Evolutionary conservation across 2,329 filamentous ascomycete genomes (phyloP).

Genomic region (Aspergillus carbonarius): DNA sequence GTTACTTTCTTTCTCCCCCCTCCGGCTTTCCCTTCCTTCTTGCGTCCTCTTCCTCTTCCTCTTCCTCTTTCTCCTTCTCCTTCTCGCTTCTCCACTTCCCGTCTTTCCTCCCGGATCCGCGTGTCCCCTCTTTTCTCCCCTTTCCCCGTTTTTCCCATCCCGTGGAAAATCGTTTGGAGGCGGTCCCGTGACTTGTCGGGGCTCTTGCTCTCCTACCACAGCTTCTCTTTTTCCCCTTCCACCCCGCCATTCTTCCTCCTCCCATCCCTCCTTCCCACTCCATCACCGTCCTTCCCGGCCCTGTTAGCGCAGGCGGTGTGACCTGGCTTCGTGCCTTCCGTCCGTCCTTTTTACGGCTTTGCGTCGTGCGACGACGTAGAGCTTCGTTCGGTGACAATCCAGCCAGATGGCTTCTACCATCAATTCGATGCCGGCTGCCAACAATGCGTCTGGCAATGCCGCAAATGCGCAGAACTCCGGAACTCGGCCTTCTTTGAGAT

Average conservation of each 20-base stretch:
- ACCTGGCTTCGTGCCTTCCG: slow-evolving; percentile 35
- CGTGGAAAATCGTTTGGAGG: background rate
- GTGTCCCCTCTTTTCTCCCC: slow-evolving; percentile 5
- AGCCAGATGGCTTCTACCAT: slow-evolving; percentile 44
- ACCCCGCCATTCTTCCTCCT: slow-evolving; percentile 7
- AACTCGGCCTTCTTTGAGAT: slow-evolving; percentile 50
- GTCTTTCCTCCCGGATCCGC: slow-evolving; percentile 11
- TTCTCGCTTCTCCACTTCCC: slow-evolving; percentile 3
- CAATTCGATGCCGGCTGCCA: slow-evolving; percentile 38
- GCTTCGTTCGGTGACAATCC: slow-evolving; percentile 29
- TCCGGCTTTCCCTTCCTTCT: slow-evolving; percentile 11
- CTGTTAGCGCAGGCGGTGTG: slow-evolving; percentile 42
- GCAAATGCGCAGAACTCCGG: slow-evolving; percentile 37
- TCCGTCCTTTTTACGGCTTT: slow-evolving; percentile 27
- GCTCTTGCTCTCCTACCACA: slow-evolving; percentile 11
- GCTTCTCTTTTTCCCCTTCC: slow-evolving; percentile 4
- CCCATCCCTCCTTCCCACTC: slow-evolving; percentile 11
- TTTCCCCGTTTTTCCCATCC: slow-evolving; percentile 4
- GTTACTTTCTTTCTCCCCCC: slow-evolving; percentile 6
- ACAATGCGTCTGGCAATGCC: slow-evolving; percentile 39
- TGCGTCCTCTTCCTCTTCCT: background rate
- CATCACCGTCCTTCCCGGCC: slow-evolving; percentile 14
- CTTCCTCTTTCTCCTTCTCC: background rate
- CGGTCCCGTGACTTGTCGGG: slow-evolving; percentile 17
- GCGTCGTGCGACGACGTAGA: slow-evolving; percentile 37